Conservation (phyloP, 2,329 filamentous ascomycete genomes). For the Reticulascus tulasneorum region DNA sequence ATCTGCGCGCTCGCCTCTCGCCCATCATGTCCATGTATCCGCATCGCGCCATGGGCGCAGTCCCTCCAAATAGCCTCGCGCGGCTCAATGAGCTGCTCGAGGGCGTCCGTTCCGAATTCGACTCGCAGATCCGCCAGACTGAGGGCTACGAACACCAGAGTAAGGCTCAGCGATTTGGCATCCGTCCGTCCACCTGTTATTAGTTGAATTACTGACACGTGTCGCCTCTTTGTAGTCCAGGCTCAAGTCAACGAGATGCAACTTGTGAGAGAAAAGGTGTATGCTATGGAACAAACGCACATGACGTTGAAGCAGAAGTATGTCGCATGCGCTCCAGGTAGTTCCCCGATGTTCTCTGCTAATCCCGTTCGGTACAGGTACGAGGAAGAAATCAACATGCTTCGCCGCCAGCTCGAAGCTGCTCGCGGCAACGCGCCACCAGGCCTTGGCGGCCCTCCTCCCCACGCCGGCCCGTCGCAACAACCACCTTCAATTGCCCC, state of each 20-base stretch:
- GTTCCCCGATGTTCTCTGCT: slow-evolving; percentile 6
- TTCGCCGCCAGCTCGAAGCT: slow-evolving; percentile 82
- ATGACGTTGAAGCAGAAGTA: slow-evolving; percentile 89
- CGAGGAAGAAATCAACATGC: slow-evolving; percentile 81
- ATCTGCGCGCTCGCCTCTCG: background rate
- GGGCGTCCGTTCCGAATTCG: slow-evolving; percentile 85
- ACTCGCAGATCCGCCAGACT: slow-evolving; percentile 73
- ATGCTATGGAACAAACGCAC: slow-evolving; percentile 86
- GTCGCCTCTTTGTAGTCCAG: slow-evolving; percentile 57
- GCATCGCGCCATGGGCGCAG: slow-evolving; percentile 77
- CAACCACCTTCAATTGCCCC: slow-evolving; percentile 86
- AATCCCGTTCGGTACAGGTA: no score
- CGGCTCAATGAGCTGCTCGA: slow-evolving; percentile 91
- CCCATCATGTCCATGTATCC: slow-evolving; percentile 75
- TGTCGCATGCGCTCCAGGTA: slow-evolving; percentile 25
- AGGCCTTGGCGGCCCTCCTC: slow-evolving; percentile 63
- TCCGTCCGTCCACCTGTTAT: background rate
- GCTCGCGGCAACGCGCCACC: slow-evolving; percentile 61
- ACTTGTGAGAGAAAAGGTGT: slow-evolving; percentile 89
- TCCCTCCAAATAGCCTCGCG: slow-evolving; percentile 53
- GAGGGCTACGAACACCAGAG: slow-evolving; percentile 91
- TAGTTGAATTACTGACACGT: slow-evolving; percentile 15
- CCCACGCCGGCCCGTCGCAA: slow-evolving; percentile 75
- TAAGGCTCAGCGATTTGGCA: no score
- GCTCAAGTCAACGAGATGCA: slow-evolving; percentile 94